These are phyloP conservation scores for Venturia pyrina DNA, from an alignment of 2,329 filamentous ascomycete genomes.

Conservation along the genomic window DNA sequence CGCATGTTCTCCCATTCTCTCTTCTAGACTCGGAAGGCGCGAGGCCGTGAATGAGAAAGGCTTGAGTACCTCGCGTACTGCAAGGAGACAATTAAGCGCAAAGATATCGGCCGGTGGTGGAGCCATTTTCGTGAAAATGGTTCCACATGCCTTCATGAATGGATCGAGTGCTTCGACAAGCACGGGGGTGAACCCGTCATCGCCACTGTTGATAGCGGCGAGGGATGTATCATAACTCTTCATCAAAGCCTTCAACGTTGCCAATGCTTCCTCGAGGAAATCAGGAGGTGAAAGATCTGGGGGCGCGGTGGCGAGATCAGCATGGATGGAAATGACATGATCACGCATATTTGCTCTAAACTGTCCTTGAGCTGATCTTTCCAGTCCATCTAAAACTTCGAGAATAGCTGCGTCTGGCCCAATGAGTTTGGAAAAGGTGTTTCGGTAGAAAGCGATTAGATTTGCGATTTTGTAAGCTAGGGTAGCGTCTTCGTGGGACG, in stretches of 20 bases:
- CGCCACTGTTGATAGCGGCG: conserved; percentile 42
- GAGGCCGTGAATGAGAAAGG: conserved; percentile 53
- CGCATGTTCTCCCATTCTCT: conserved; percentile 45
- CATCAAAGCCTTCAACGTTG: conserved; percentile 68
- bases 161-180: conserved; percentile 75
- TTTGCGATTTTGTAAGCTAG: conserved; percentile 85
- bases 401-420: conserved; percentile 58
- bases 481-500: conserved; percentile 83
- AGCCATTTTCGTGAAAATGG: conserved; percentile 52
- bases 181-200: conserved; percentile 63
- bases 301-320: conserved; percentile 59
- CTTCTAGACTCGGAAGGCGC: conserved; percentile 49
- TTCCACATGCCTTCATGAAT: conserved; percentile 66
- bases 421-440: conserved; percentile 74
- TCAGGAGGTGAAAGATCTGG: conserved; percentile 66
- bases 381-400: conserved; percentile 56
- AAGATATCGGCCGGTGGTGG: conserved; percentile 57
- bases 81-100: conserved; percentile 59
- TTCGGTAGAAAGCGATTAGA: conserved; percentile 76
- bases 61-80: conserved; percentile 46
- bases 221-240: conserved; percentile 80
- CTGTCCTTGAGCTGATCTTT: conserved; percentile 68
- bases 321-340: conserved; percentile 63
- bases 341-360: conserved; percentile 77
- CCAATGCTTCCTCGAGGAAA: conserved; percentile 71